Conservation (phyloP, 768 basidiomycete genomes). For the Podaxis mareebaensis region DNA sequence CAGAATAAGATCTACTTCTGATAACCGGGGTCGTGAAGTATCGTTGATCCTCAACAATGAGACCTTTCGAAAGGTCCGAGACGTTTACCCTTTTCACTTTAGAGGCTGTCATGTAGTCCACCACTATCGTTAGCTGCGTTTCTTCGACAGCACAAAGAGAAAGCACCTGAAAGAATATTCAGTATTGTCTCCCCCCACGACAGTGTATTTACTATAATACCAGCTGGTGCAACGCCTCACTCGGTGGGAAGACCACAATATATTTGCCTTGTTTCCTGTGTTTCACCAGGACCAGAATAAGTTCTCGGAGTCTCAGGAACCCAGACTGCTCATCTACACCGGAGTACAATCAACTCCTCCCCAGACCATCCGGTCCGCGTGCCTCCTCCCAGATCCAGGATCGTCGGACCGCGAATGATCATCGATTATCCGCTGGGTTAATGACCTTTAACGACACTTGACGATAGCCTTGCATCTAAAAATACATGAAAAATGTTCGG, state of each 20-base stretch:
- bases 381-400: background rate
- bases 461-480: background rate
- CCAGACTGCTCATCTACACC: background rate
- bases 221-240: background rate
- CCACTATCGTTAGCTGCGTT: background rate
- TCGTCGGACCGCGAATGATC: background rate
- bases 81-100: background rate
- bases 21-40: background rate
- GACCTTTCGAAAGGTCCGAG: background rate
- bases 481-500: background rate
- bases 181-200: background rate
- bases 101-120: background rate
- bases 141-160: background rate
- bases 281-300: background rate
- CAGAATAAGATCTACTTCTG: background rate
- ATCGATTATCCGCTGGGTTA: background rate
- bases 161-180: background rate
- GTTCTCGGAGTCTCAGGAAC: background rate
- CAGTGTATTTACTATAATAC: background rate
- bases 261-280: background rate
- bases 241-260: background rate
- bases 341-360: background rate
- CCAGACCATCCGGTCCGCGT: background rate
- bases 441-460: background rate
- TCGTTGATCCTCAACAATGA: background rate